Evolutionary conservation across 805 yeast species (phyloP), one percentile per base, ranked within the genome.

Genomic region (Jamesozyma hellenica): DNA sequence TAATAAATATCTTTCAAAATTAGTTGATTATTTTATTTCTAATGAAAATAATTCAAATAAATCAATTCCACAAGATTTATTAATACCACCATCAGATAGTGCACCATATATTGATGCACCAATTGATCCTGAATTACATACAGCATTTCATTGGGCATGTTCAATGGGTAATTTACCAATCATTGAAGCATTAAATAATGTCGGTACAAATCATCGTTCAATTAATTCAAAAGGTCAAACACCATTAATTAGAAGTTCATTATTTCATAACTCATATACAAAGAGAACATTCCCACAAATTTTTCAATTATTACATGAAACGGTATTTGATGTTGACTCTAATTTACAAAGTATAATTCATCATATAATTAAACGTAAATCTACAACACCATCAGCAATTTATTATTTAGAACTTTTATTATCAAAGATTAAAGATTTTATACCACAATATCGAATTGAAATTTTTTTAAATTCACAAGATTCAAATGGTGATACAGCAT

Each of bases 71-170:
- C 29, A 48, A 23, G 61, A 53, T 11, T 33, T 59, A 25, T 37
- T 59, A 30, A 35, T 38, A 12, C 63, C 63, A n/a, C 64, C 64
- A 5, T 43, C 45, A 12, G 43, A 56, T 33, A 52, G 61, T 40
- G 57, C 59, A 19, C 64, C 64, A 9, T 59, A 54, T 44, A 73
- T 79, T 64, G 78, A 68, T 55, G 84, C 82, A 39, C 78, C 86
- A 4, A 84, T 92, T 19, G 98, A 92, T 57, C 88, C 84, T 42
- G 96, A 92, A 55, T 94, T 95, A 1, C 94, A 92, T 55, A 83
- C 96, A 0, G 82, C 95, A 2, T 77, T 92, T 49, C 98, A 92
- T 61, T 92, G 97, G 96, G 95, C 97, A 0, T 86, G 96, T 44
- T 82, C 97, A 1, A 86, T 92, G 74, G 98, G 97, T 3, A 84